Evolutionary conservation across 345 rosid species (phyloP), one percentile per base, ranked within the genome.

Genomic region (Theobroma cacao): DNA sequence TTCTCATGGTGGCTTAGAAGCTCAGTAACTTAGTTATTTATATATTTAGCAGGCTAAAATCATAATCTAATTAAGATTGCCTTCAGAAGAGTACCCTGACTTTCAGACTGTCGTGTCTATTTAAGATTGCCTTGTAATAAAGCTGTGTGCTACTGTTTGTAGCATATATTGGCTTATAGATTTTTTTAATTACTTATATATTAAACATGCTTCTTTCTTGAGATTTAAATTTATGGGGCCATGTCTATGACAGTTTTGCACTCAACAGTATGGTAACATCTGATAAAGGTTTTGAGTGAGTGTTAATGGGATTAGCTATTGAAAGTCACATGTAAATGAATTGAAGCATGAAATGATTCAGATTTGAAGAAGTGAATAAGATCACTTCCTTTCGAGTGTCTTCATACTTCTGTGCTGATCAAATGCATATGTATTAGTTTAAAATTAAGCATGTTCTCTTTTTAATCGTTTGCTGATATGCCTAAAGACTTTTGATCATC

Each of bases 321-420:
- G 43, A 71, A 30, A 50, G 59, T 70, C 34, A 36, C 75, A 71
- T 18, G 56, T 38, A 48, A 71, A 48, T 71, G 58, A 69, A 26
- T 41, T 48, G 7, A 17, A 66, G 1, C 52, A 47, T 47, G 52
- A 47, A 47, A 47, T 47, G 58, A 52, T 18, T 52, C 20, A 52
- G 24, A 20, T 52, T 43, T 68, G 55, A 55, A 43, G 7, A 68
- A 68, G 56, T 45, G 22, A 45, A 68, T 26, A 56, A 68, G 73
- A 45, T 45, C 26, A 68, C 5, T 50, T 41, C 12, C 30, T 68
- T 45, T 5, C 0, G 22, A 14, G 73, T 17, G 55, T 43, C 6
- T 14, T 18, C 26, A 7, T 26, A n/a, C 36, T 45, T 68, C 22
- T 68, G 36, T 68, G 67, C 41, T 45, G 34, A 15, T 26, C 56